Evolutionary conservation across 305 asterid genomes (phyloP).

Genomic region (Fraxinus sp.): DNA sequence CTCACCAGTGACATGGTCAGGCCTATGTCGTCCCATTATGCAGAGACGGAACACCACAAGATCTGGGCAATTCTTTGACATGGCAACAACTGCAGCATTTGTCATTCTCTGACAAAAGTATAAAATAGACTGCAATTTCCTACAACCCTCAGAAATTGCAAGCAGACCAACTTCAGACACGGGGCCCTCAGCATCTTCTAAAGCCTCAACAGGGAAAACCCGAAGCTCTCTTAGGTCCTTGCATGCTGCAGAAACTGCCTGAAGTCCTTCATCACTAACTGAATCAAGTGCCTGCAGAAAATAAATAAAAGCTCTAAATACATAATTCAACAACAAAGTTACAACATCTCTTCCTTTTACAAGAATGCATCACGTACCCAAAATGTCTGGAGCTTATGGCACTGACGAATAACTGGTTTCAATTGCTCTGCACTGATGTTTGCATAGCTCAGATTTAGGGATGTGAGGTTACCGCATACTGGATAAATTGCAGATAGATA

Average conservation of each 20-base stretch:
- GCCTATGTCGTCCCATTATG: slow-evolving; percentile 47
- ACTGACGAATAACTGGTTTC: slow-evolving; percentile 37
- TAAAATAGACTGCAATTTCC: slow-evolving; percentile 49
- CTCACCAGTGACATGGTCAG: slow-evolving; percentile 44
- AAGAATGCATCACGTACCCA: slow-evolving; percentile 39
- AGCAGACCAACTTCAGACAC: slow-evolving; percentile 53
- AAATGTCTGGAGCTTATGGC: slow-evolving; percentile 48
- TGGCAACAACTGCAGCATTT: slow-evolving; percentile 52
- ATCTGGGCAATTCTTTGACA: slow-evolving; percentile 51
- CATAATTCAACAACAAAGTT: background rate
- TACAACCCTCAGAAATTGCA: slow-evolving; percentile 55
- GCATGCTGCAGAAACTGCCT: slow-evolving; percentile 48
- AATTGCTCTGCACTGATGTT: slow-evolving; percentile 41
- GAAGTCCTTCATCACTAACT: slow-evolving; percentile 53
- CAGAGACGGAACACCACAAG: slow-evolving; percentile 56
- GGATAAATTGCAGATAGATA: slow-evolving; percentile 42
- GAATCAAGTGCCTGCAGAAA: slow-evolving; percentile 51
- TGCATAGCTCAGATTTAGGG: slow-evolving; percentile 50
- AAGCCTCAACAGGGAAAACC: slow-evolving; percentile 45
- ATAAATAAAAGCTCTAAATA: background rate
- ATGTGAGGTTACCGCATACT: slow-evolving; percentile 49
- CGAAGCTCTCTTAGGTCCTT: slow-evolving; percentile 57
- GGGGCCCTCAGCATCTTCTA: slow-evolving; percentile 48
- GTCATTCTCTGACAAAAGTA: slow-evolving; percentile 56
- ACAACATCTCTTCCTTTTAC: background rate